phyloP scores from a whole-genome alignment of 2,329 filamentous ascomycete species.

The Cercospora citrullina region DNA sequence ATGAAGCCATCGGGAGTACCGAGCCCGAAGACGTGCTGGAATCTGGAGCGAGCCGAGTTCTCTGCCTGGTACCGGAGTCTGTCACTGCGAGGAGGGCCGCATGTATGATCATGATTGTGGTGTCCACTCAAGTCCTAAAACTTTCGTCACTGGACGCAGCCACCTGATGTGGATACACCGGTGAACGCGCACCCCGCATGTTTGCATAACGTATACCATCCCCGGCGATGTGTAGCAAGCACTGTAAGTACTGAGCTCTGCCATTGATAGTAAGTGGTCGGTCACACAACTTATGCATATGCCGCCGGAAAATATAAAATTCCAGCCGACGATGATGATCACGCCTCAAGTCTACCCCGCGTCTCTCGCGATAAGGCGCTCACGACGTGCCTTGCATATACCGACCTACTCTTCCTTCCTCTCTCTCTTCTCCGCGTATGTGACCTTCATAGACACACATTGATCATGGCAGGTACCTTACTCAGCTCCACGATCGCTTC shows the following conservation, averaged over 20 bases:
- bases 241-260: not conserved
- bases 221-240: not conserved
- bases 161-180: no score
- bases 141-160: no score
- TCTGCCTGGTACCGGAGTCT: no score
- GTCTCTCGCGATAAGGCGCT: not conserved
- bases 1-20: not conserved
- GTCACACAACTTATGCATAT: not conserved
- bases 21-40: no score
- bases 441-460: not conserved
- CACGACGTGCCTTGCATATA: not conserved
- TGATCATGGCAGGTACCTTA: not conserved
- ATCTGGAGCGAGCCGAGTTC: no score
- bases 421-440: not conserved
- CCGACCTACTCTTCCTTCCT: not conserved
- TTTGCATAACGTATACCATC: no score
- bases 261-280: not conserved
- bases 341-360: conserved; percentile 10
- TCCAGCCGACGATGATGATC: conserved; percentile 2
- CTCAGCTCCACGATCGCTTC: not conserved
- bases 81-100: no score
- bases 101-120: no score
- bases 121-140: no score
- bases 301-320: not conserved
- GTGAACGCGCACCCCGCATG: no score